Evolutionary conservation across 176 grass and related monocot genomes (phyloP), one percentile per base, ranked within the genome.

Genomic region (Oryza glumipatula): DNA sequence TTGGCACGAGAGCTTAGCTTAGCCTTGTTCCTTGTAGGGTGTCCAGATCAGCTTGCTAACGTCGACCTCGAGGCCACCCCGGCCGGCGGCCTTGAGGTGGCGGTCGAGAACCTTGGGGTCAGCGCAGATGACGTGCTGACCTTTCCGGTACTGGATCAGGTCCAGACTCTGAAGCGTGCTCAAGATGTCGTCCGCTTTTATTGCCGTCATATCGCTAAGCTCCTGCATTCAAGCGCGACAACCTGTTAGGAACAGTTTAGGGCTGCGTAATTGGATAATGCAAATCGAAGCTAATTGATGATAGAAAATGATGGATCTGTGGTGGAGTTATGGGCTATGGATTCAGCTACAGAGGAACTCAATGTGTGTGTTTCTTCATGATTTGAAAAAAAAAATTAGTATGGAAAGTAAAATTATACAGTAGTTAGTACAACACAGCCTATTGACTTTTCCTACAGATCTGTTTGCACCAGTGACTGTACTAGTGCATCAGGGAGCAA

Each of bases 11-110:
- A 43, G 48, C 70, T 44, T 38, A 0, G 35, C 13, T 88, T 90
- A 94, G 79, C 91, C 90, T 95, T 96, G 97, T 52, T 96, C 94
- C 83, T 96, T 99, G 82, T 99, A 96, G 67, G 97, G 97, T 19
- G 97, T 96, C 97, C 97, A 99, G 77, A 96, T 99, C 61, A 99
- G 94, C 88, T 96, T 99, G 90, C 88, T 80, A 66, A 96, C 94
- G 66, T 99, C 97, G 3, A 99, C 94, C 9, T 99, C 92, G 0
- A 99, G 88, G 47, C 97, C 94, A 16, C 97, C 94, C 9, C 97
- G 89, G 9, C 94, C 97, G 0, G 93, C 97, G 11, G 97, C 94
- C 86, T 94, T 99, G 38, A 99, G 91, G 78, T 99, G 97, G 14
- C 94, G 91, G 73, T 99, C 97, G 2, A 99, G 90, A 41, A 99